Conservation (phyloP, 2,329 filamentous ascomycete species). For the Coniochaeta sp. region DNA sequence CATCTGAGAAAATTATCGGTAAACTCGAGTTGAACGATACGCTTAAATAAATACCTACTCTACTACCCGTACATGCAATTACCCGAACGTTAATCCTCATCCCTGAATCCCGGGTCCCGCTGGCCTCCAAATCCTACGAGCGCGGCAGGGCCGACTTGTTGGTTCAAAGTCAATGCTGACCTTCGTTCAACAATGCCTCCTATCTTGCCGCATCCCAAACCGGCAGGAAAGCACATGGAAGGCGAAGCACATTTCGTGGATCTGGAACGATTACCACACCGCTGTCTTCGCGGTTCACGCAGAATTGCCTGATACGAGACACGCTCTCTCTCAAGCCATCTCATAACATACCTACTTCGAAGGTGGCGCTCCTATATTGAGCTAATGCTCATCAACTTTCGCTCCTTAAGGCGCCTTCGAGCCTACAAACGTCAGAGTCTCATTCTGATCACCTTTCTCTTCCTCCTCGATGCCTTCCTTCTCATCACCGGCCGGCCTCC, state of each 20-base stretch:
- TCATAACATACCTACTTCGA: not conserved
- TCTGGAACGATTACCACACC: not conserved
- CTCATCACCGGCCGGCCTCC: not conserved
- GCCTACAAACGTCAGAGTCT: not conserved
- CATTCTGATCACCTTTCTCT: not conserved
- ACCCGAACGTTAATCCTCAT: not conserved
- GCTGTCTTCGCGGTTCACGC: not conserved
- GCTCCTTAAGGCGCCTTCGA: not conserved
- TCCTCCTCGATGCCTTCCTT: not conserved
- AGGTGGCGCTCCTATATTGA: not conserved
- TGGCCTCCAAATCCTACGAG: too few species aligned
- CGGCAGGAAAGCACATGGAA: not conserved
- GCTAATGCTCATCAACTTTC: constrained; percentile 1
- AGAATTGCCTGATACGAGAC: not conserved
- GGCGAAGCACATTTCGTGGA: not conserved
- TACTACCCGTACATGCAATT: too few species aligned
- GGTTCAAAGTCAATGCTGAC: too few species aligned
- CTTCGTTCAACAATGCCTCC: not conserved
- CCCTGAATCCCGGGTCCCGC: not conserved
- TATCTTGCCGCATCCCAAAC: not conserved
- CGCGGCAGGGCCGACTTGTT: too few species aligned
- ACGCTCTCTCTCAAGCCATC: too few species aligned
- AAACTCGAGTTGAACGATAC: too few species aligned
- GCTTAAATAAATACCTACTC: too few species aligned
- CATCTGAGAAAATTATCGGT: too few species aligned